Evolutionary conservation across 1,284 basidiomycete species (phyloP).

Genomic region (Rhodotorula sp.): DNA sequence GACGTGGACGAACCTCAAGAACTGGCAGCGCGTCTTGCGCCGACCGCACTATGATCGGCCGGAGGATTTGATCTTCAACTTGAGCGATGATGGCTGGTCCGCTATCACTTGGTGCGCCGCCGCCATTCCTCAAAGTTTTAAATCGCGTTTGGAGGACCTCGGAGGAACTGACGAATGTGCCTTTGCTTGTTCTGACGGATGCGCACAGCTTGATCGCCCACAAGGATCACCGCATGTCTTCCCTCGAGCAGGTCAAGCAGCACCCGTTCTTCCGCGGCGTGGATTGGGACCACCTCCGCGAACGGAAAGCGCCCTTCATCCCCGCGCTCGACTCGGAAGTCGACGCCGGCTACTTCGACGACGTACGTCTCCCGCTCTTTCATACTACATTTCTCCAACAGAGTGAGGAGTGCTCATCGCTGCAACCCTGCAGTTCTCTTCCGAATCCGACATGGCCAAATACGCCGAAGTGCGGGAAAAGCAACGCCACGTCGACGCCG

Average conservation of each 20-base stretch:
- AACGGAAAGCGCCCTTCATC: slow-evolving; percentile 84
- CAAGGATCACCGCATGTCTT: slow-evolving; percentile 73
- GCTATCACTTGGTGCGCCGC: slow-evolving; percentile 87
- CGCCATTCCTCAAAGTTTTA: too few species aligned
- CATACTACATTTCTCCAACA: neutral
- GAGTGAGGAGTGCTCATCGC: too few species aligned
- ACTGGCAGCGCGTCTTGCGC: slow-evolving; percentile 85
- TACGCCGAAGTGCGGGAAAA: slow-evolving; percentile 90
- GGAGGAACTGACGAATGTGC: neutral
- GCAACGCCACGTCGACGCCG: slow-evolving; percentile 86
- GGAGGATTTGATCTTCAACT: slow-evolving; percentile 96
- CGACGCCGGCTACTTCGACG: slow-evolving; percentile 98
- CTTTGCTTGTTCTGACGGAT: neutral
- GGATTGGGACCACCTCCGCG: slow-evolving; percentile 74
- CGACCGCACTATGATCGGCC: slow-evolving; percentile 93
- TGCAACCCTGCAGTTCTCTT: slow-evolving; percentile 22
- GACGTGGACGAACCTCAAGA: slow-evolving; percentile 98
- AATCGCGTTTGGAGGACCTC: neutral
- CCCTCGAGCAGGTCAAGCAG: slow-evolving; percentile 67
- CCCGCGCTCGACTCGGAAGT: slow-evolving; percentile 92
- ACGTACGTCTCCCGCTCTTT: slow-evolving; percentile 66
- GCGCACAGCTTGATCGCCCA: slow-evolving; percentile 66
- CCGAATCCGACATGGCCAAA: slow-evolving; percentile 91
- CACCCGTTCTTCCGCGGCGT: slow-evolving; percentile 83
- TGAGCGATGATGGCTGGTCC: slow-evolving; percentile 92